Evolutionary conservation across 345 rosid genomes (phyloP).

Genomic region (Rhizophora apiculata): DNA sequence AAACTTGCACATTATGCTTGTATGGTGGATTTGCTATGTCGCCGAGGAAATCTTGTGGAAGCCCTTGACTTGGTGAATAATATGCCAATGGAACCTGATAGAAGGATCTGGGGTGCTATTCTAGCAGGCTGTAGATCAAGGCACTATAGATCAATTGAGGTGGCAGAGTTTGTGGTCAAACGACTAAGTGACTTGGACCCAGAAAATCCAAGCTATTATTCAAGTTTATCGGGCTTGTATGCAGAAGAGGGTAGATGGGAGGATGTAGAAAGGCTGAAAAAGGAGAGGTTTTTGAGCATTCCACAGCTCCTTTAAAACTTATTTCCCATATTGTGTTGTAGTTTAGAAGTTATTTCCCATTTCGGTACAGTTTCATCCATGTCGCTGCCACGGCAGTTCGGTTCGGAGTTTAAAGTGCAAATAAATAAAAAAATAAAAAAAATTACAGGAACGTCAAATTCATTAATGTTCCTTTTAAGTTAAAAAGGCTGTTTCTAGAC

Average conservation of each 20-base stretch:
- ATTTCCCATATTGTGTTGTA: no score
- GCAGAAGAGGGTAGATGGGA: constrained; percentile 8
- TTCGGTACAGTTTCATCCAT: no score
- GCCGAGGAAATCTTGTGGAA: constrained; percentile 4
- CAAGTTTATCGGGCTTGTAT: constrained; percentile 2
- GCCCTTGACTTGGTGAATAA: constrained; percentile 15
- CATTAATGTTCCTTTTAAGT: no score
- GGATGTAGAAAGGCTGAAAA: constrained; percentile 2
- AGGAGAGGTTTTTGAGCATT: neutral
- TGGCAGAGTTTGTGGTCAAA: constrained; percentile 6
- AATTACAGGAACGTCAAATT: no score
- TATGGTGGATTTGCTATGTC: constrained; percentile 17
- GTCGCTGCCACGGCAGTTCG: no score
- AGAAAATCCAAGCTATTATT: constrained; percentile 4
- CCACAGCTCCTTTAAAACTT: no score
- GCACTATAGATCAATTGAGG: neutral
- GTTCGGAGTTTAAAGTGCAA: no score
- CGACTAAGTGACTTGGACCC: constrained; percentile 8
- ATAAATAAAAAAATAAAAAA: no score
- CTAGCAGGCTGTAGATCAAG: constrained; percentile 14
- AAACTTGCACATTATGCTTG: constrained; percentile 19
- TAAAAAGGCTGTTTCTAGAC: no score
- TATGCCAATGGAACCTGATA: constrained; percentile 11
- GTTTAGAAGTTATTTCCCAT: no score
- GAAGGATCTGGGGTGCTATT: constrained; percentile 20